These are phyloP conservation scores for Tricholoma bakamatsutake DNA, from an alignment of 768 basidiomycete species.

Conservation along the genomic window DNA sequence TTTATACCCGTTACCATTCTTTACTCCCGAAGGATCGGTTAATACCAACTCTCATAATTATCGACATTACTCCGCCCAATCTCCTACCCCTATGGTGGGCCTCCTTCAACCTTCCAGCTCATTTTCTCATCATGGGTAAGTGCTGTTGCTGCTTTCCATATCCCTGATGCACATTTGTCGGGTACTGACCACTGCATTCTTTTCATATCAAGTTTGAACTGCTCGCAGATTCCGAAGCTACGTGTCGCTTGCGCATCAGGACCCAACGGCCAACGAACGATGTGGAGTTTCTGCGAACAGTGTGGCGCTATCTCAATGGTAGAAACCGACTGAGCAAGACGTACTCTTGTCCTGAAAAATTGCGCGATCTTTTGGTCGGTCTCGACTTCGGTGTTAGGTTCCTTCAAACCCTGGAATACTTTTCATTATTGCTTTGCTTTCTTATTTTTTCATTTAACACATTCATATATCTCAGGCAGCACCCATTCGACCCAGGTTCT, in stretches of 20 bases:
- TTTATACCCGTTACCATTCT: slow-evolving; percentile 51
- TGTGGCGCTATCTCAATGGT: slow-evolving; percentile 89
- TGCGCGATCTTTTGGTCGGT: background rate
- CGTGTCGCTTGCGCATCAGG: slow-evolving; percentile 73
- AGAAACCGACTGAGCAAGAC: slow-evolving; percentile 52
- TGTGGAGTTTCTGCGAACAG: slow-evolving; percentile 88
- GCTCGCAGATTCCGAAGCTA: slow-evolving; percentile 79
- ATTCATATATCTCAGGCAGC: background rate
- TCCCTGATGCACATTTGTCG: background rate
- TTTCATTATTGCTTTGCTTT: slow-evolving; percentile 14
- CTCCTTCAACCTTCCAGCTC: slow-evolving; percentile 60
- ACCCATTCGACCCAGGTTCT: background rate
- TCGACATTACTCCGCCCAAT: slow-evolving; percentile 36
- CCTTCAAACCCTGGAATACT: background rate
- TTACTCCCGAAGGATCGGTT: slow-evolving; percentile 40
- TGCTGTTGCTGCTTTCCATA: slow-evolving; percentile 4
- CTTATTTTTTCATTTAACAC: slow-evolving; percentile 10
- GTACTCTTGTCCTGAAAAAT: background rate
- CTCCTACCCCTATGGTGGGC: slow-evolving; percentile 45
- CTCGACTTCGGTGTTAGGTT: background rate
- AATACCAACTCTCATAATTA: slow-evolving; percentile 42
- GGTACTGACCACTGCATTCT: background rate
- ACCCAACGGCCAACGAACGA: slow-evolving; percentile 63
- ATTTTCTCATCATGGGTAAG: slow-evolving; percentile 71
- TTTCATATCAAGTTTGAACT: slow-evolving; percentile 43